phyloP scores from a whole-genome alignment of 345 rosid species.

The Moringa oleifera region DNA sequence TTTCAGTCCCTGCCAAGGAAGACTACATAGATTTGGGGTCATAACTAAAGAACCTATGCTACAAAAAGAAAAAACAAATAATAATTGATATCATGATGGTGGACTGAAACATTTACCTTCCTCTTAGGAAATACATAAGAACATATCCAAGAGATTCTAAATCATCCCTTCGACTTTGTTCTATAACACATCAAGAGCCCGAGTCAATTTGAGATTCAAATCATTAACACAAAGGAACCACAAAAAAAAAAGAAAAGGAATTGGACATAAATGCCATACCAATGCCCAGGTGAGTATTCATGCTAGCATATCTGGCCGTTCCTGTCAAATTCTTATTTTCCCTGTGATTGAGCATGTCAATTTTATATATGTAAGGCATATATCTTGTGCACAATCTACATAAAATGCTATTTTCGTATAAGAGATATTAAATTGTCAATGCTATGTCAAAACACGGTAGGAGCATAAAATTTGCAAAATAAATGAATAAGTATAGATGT shows the following conservation, averaged over 20 bases:
- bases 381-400: too few relatives aligned
- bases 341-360: conserved; percentile 34
- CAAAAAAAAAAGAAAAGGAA: too few relatives aligned
- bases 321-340: conserved; percentile 93
- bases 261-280: conserved; percentile 33
- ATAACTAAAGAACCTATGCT: conserved; percentile 14
- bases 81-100: background rate
- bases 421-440: too few relatives aligned
- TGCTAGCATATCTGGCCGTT: conserved; percentile 95
- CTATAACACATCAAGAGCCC: conserved; percentile 28
- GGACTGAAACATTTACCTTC: conserved; percentile 48
- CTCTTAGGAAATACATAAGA: conserved; percentile 83
- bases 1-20: conserved; percentile 95
- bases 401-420: too few relatives aligned
- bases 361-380: background rate
- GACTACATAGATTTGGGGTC: conserved; percentile 37
- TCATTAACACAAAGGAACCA: conserved; percentile 3
- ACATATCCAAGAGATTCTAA: conserved; percentile 92
- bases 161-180: conserved; percentile 99
- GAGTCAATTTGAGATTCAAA: conserved; percentile 1
- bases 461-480: too few relatives aligned
- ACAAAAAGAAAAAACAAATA: background rate
- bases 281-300: conserved; percentile 93
- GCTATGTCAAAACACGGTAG: too few relatives aligned
- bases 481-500: too few relatives aligned